phyloP scores from a whole-genome alignment of 2,329 filamentous ascomycete genomes.

The Xylariaceae sp. region DNA sequence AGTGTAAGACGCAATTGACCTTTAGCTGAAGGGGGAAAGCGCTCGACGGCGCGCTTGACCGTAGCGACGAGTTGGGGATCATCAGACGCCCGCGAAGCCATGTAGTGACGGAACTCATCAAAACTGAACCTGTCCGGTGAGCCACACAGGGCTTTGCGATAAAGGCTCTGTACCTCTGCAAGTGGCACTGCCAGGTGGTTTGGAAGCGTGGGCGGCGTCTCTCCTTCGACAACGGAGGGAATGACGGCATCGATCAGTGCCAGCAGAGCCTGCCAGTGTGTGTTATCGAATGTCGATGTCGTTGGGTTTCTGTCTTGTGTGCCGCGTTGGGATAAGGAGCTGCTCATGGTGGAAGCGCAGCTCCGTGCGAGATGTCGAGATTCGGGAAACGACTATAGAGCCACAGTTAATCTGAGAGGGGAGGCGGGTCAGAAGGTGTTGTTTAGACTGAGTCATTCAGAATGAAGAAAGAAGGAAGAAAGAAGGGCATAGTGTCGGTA shows the following conservation, averaged over 20 bases:
- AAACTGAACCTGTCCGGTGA: neutral
- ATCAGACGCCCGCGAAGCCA: slow-evolving; percentile 5
- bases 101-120: slow-evolving; percentile 7
- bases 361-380: too few relatives aligned
- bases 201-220: neutral
- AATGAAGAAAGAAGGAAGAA: too few relatives aligned
- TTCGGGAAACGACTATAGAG: too few relatives aligned
- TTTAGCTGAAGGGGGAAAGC: neutral
- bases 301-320: too few relatives aligned
- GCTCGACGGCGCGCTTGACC: neutral
- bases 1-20: slow-evolving; percentile 1
- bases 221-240: slow-evolving; percentile 10
- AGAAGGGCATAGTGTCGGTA: too few relatives aligned
- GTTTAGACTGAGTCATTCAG: too few relatives aligned
- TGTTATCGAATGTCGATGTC: neutral
- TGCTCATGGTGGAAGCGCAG: too few relatives aligned
- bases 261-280: slow-evolving; percentile 2
- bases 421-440: too few relatives aligned
- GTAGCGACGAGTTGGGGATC: slow-evolving; percentile 1
- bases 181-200: neutral
- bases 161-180: slow-evolving; percentile 1
- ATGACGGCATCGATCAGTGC: slow-evolving; percentile 15
- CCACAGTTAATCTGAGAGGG: too few relatives aligned
- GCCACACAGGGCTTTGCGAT: neutral
- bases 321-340: too few relatives aligned